These are phyloP conservation scores for Phytophthora cactorum DNA, from an alignment of 352 stramenopile genomes.

Conservation along the genomic window DNA sequence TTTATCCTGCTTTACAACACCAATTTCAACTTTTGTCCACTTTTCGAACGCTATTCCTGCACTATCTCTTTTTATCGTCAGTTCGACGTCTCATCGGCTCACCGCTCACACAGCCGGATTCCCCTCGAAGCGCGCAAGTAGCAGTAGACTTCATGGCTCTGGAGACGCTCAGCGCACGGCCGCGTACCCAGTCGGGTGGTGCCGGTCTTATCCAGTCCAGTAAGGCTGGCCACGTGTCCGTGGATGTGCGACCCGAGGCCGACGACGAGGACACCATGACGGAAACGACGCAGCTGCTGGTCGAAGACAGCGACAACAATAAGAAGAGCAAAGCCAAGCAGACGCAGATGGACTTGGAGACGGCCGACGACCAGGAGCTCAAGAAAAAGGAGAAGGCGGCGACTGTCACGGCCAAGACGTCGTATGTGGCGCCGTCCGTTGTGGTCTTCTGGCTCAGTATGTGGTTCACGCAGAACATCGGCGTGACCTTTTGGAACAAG, in stretches of 20 bases:
- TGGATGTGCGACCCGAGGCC: slow-evolving; percentile 24
- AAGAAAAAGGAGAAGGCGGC: slow-evolving; percentile 29
- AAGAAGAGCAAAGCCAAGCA: slow-evolving; percentile 18
- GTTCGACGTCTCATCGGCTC: slow-evolving; percentile 1
- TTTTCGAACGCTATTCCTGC: slow-evolving; percentile 6
- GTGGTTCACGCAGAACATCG: slow-evolving; percentile 93
- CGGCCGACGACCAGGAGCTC: slow-evolving; percentile 20
- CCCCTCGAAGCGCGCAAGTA: slow-evolving; percentile 7
- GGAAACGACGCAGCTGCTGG: slow-evolving; percentile 35
- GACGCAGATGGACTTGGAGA: slow-evolving; percentile 25
- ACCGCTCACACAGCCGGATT: slow-evolving; percentile 19
- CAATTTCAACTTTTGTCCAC: neutral
- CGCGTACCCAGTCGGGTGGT: slow-evolving; percentile 25
- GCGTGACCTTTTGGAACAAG: slow-evolving; percentile 96
- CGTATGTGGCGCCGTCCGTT: slow-evolving; percentile 68
- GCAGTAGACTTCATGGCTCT: slow-evolving; percentile 23
- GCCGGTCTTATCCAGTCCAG: slow-evolving; percentile 16
- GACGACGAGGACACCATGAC: slow-evolving; percentile 26
- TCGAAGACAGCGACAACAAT: slow-evolving; percentile 13
- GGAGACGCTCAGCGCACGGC: slow-evolving; percentile 27
- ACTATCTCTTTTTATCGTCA: slow-evolving; percentile 32
- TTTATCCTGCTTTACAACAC: neutral
- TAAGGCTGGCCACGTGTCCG: slow-evolving; percentile 27
- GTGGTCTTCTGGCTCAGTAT: slow-evolving; percentile 85
- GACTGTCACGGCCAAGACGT: slow-evolving; percentile 49